Evolutionary conservation across 345 rosid species (phyloP).

Genomic region (Carallia brachiata): DNA sequence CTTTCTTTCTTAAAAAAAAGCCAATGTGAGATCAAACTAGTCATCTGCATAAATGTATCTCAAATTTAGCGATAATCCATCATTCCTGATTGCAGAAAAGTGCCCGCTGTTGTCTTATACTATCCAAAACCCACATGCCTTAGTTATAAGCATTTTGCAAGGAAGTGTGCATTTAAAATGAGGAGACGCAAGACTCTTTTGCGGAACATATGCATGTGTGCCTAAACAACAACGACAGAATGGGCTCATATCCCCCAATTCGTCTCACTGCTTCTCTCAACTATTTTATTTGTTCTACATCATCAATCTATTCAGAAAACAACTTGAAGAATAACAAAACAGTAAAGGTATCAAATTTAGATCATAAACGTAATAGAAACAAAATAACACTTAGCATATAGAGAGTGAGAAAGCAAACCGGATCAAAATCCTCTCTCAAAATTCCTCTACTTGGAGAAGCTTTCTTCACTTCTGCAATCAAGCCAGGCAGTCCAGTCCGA

Average conservation of each 20-base stretch:
- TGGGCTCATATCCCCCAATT: not conserved
- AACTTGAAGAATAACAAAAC: not conserved
- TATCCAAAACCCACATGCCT: too few species aligned
- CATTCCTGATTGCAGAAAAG: too few species aligned
- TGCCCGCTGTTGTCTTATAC: too few species aligned
- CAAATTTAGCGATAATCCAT: too few species aligned
- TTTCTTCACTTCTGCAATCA: conserved; percentile 97
- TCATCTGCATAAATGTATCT: too few species aligned
- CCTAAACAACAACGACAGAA: not conserved
- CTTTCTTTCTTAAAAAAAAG: too few species aligned
- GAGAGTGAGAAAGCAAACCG: conserved; percentile 35
- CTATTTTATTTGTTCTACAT: not conserved
- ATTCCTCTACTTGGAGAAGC: conserved; percentile 96
- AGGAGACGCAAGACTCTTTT: not conserved
- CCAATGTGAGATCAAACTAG: too few species aligned
- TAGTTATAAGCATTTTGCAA: not conserved
- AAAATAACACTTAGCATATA: not conserved
- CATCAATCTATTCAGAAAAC: not conserved
- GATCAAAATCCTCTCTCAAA: conserved; percentile 83
- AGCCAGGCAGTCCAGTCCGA: conserved; percentile 72
- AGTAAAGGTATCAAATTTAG: not conserved
- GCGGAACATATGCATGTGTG: not conserved
- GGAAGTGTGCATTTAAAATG: not conserved
- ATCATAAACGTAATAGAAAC: not conserved
- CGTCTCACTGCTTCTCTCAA: not conserved